Conservation (phyloP, 2,329 filamentous ascomycete genomes). For the Phaeosphaeria sp. region DNA sequence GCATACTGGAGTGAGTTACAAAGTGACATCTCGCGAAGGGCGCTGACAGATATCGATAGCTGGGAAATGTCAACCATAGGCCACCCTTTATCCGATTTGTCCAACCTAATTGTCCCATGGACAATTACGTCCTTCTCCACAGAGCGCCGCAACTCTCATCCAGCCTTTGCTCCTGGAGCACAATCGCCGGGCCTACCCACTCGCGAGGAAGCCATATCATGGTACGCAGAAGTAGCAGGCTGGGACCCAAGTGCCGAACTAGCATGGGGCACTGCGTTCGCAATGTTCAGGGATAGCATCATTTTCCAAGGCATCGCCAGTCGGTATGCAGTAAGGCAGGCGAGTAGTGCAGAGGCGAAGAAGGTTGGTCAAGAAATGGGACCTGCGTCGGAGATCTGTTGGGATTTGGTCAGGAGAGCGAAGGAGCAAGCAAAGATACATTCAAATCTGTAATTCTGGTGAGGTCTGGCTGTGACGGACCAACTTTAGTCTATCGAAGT, state of each 20-base stretch:
- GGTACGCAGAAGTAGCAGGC: constrained; percentile 72
- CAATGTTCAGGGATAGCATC: constrained; percentile 63
- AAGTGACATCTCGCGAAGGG: not conserved
- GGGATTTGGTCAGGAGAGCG: constrained; percentile 69
- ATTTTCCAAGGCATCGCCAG: constrained; percentile 91
- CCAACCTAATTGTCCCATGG: constrained; percentile 70
- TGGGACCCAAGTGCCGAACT: constrained; percentile 71
- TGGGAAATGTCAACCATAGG: constrained; percentile 94
- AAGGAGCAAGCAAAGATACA: constrained; percentile 42
- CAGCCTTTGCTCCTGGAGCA: constrained; percentile 66
- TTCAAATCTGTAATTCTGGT: constrained; percentile 37
- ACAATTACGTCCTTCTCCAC: constrained; percentile 47
- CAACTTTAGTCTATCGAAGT: not conserved
- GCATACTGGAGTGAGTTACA: constrained; percentile 72
- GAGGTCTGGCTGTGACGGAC: not conserved
- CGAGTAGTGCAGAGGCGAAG: constrained; percentile 81
- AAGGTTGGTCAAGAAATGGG: constrained; percentile 72
- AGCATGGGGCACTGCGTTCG: constrained; percentile 69
- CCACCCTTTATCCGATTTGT: constrained; percentile 89
- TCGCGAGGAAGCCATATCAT: constrained; percentile 63
- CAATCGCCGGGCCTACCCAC: constrained; percentile 70
- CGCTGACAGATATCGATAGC: constrained; percentile 26
- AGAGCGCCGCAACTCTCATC: constrained; percentile 47
- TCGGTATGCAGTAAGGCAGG: constrained; percentile 80
- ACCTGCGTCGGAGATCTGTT: constrained; percentile 78